Conservation (phyloP, 495 filamentous ascomycete species). For the Aspergillus affinis region DNA sequence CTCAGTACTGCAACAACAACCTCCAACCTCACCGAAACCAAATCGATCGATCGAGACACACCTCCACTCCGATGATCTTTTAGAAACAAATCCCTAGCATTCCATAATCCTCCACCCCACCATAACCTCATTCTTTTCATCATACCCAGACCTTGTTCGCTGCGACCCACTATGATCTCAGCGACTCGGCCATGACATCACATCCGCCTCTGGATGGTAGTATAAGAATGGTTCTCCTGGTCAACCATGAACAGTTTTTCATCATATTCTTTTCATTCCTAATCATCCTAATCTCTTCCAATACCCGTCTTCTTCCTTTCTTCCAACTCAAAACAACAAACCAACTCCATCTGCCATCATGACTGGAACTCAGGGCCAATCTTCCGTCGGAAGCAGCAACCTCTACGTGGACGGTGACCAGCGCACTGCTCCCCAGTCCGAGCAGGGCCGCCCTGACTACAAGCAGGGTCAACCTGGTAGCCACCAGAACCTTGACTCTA, state of each 20-base stretch:
- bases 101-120: background rate
- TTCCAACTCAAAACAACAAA: background rate
- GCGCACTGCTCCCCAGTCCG: conserved; percentile 59
- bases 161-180: conserved; percentile 39
- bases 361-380: conserved; percentile 12
- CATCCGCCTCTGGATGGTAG: conserved; percentile 3
- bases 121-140: background rate
- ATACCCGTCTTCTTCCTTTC: background rate
- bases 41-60: background rate
- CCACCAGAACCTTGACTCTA: conserved; percentile 70
- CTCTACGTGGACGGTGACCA: conserved; percentile 72
- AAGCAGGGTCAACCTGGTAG: conserved; percentile 65
- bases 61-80: background rate
- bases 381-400: conserved; percentile 45
- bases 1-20: too few relatives aligned
- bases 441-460: conserved; percentile 55
- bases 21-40: background rate
- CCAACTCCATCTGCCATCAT: too few relatives aligned
- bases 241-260: background rate
- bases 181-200: conserved; percentile 41
- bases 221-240: background rate
- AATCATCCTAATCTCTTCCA: background rate
- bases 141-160: background rate
- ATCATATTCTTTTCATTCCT: background rate
- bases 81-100: background rate